These are phyloP conservation scores for Royoungia palumana DNA, from an alignment of 768 basidiomycete genomes.

Conservation along the genomic window DNA sequence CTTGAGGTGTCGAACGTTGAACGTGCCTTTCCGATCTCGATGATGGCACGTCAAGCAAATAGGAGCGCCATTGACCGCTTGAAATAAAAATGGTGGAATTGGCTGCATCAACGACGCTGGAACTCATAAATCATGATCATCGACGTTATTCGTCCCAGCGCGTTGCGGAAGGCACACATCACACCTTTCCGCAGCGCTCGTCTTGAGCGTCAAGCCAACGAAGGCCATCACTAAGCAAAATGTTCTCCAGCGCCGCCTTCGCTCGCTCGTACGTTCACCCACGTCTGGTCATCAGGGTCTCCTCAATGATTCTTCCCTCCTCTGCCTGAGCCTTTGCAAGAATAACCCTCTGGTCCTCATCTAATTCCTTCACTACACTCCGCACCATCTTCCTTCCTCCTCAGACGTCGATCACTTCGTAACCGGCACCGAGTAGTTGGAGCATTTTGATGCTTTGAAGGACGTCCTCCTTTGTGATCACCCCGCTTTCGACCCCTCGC, in stretches of 20 bases:
- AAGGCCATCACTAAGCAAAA: constrained; percentile 85
- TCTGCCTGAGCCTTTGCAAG: constrained; percentile 68
- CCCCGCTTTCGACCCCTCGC: constrained; percentile 63
- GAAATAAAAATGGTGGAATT: too few species aligned
- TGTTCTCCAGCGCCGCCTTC: constrained; percentile 77
- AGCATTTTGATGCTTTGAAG: constrained; percentile 81
- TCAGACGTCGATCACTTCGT: constrained; percentile 76
- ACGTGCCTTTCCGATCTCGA: too few species aligned
- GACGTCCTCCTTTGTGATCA: constrained; percentile 84
- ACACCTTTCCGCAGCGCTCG: constrained; percentile 56
- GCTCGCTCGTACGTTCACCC: constrained; percentile 83
- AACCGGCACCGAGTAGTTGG: constrained; percentile 84
- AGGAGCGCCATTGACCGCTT: too few species aligned
- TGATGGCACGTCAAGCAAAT: too few species aligned
- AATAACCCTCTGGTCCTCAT: constrained; percentile 83
- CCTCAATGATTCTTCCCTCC: constrained; percentile 69
- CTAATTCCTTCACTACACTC: constrained; percentile 86
- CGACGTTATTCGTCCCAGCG: constrained; percentile 63
- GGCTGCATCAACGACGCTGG: too few species aligned
- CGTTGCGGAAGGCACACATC: constrained; percentile 89
- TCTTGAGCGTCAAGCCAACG: constrained; percentile 97
- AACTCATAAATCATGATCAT: too few species aligned
- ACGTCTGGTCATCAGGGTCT: constrained; percentile 52
- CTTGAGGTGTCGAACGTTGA: too few species aligned
- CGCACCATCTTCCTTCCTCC: constrained; percentile 74